A percentile compares a stretch with the other conserved stretches of the same genome.
phyloP scores from a whole-genome alignment of 768 basidiomycete species.

The Lentinula sp. region DNA sequence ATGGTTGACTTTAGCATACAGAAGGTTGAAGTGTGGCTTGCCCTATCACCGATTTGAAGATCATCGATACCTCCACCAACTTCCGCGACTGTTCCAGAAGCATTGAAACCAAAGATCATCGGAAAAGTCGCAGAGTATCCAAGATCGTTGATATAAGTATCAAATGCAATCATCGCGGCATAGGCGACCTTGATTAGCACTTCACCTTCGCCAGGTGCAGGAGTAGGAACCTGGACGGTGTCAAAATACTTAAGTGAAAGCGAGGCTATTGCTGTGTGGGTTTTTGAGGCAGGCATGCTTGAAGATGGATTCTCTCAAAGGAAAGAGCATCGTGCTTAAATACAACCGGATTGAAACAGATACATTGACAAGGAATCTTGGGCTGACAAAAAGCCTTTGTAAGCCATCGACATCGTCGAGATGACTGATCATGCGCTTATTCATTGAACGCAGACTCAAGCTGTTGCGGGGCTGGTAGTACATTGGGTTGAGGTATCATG shows the following conservation, averaged over 20 bases:
- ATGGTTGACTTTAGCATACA: background rate
- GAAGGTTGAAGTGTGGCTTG: slow-evolving; percentile 21
- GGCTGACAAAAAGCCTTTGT: too few species aligned
- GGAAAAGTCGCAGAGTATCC: slow-evolving; percentile 29
- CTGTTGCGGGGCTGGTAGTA: background rate
- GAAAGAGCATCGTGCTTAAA: too few species aligned
- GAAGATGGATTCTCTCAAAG: background rate
- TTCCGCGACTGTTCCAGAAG: slow-evolving; percentile 30
- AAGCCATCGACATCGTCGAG: too few species aligned
- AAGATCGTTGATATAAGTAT: slow-evolving; percentile 31
- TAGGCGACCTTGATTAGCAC: slow-evolving; percentile 36
- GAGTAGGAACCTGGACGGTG: slow-evolving; percentile 28
- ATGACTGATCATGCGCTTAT: too few species aligned
- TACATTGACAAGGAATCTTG: too few species aligned
- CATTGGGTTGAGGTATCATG: background rate
- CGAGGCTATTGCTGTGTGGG: slow-evolving; percentile 36
- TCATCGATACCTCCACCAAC: slow-evolving; percentile 27
- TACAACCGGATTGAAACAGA: too few species aligned
- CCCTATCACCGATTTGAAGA: slow-evolving; percentile 33
- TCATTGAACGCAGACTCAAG: background rate
- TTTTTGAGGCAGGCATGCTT: slow-evolving; percentile 11
- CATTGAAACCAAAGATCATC: slow-evolving; percentile 28
- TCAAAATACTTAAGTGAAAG: slow-evolving; percentile 28
- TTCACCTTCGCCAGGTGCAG: slow-evolving; percentile 25
- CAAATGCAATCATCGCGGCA: slow-evolving; percentile 32